Base-by-base conservation (phyloP, 179 eudicot species). In the Corrigiola litoralis region DNA sequence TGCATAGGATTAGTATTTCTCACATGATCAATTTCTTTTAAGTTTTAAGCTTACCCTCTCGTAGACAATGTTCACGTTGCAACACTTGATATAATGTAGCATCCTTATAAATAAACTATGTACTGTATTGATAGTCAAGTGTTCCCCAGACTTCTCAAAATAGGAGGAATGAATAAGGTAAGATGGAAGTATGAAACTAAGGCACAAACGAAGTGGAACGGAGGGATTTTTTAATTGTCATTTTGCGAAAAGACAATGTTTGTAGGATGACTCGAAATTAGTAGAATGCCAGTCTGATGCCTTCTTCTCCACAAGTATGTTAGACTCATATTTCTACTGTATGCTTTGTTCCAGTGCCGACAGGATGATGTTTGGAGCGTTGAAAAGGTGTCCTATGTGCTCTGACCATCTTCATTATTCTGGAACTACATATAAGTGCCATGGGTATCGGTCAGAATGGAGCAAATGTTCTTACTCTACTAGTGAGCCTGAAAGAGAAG, bases 301-400 rank as follows among this genome's bases (percentile, higher is more conserved):
- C 21, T 44, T 52, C 23, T 31, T 4, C 18, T 47, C 4, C 45
- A 27, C 40, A 54, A 38, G 34, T 36, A 34, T 32, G 31, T 49
- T 53, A 45, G n/a, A 60, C 57, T 36, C 20, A 27, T 65, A 32
- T 1, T 28, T 41, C 55, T 54, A 23, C 27, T 61, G n/a, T 76
- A 20, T 46, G 65, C 50, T 52, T 57, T 31, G 53, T 51, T 66
- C 18, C 75, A 95, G 99, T 81, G 99, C 95, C 58, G 99, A 95
- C 79, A 95, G 96, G 29, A 95, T 91, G 97, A 81, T 85, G 70
- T 91, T 95, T 75, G 99, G 99, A 76, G 87, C 90, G 31, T 90
- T 84, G 46, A 53, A 70, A 55, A 50, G 6, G 24, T 95, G 99
- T 66, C 86, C 89, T 33, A 66, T 79, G 56, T 95, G 97, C 74